Base-by-base conservation (phyloP, 768 basidiomycete genomes). In the Leccinellum luteum region DNA sequence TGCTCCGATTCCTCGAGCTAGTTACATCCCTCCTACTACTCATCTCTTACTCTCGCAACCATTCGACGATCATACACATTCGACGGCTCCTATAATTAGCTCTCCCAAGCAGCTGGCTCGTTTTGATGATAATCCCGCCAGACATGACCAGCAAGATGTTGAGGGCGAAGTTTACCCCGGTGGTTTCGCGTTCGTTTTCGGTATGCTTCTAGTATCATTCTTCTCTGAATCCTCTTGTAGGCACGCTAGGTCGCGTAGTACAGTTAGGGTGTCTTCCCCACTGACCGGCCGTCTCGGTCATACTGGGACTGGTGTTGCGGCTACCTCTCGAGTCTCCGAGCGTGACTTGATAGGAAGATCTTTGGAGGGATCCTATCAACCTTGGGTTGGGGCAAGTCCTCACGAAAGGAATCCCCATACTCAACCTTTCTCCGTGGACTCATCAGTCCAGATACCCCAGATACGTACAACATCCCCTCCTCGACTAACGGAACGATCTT, bases 21-120 rank as follows among this genome's bases (percentile, higher is more conserved):
- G 25, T 15, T 52, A 47, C 49, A 65, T 69, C 23, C 65, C 67
- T 10, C 65, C 67, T 43, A 62, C 64, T 17, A 3, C 13, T 4
- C 54, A 68, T 44, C 17, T 64, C 30, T 41, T 54, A 13, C 30
- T 69, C 32, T 54, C 57, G 1, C 55, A 60, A 21, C 56, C 65
- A 21, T 61, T 59, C 19, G 10, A 45, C 15, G 19, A 47, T 34
- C 54, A 50, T 21, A 17, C 43, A 19, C 15, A 48, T 50, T 34
- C 25, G 14, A 43, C n/a, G n/a, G 21, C 30, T 21, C 10, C 50
- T 8, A 6, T 32, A 14, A 19, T 31, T 12, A 25, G 6, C 15
- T 60, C 55, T 35, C 50, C 58, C 17, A 49, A 23, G 19, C 54
- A 1, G 27, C 54, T 12, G 27, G 1, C 23, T 43, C 48, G 23